These are phyloP conservation scores for Toxoplasma gondii DNA, from an alignment of 169 alveolate species.

Conservation along the genomic window DNA sequence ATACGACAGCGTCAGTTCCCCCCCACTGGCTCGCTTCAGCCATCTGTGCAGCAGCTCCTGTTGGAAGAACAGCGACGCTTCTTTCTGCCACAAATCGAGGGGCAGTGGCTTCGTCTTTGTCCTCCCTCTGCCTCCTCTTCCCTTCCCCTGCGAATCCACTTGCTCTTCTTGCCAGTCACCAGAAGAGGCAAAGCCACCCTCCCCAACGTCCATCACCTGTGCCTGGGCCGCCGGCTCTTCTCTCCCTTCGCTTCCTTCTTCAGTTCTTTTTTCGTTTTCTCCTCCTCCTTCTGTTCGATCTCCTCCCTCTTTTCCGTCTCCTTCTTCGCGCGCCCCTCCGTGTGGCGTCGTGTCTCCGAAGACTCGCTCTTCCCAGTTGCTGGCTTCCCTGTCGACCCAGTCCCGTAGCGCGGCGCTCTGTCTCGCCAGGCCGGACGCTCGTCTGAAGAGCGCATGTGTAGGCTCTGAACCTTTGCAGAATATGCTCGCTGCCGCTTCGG, in stretches of 20 bases:
- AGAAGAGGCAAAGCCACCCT: no score
- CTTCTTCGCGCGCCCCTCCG: neutral
- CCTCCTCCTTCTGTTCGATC: no score
- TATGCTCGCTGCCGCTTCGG: neutral
- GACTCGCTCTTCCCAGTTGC: neutral
- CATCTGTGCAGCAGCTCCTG: constrained; percentile 60
- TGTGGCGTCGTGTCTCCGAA: neutral
- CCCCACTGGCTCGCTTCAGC: constrained; percentile 51
- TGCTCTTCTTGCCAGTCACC: no score
- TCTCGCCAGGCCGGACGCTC: neutral
- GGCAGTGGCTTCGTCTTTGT: neutral
- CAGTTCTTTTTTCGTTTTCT: no score
- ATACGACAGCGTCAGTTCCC: constrained; percentile 7
- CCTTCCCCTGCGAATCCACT: no score
- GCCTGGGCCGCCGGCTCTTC: no score
- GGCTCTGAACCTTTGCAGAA: neutral
- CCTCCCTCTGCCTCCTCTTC: no score
- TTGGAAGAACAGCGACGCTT: constrained; percentile 10
- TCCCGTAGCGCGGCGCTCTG: constrained; percentile 24
- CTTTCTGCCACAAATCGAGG: neutral
- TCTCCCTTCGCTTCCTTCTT: no score
- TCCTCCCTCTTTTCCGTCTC: neutral
- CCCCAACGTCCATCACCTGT: no score
- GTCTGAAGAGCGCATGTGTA: neutral
- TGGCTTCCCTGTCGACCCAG: constrained; percentile 9